Base-by-base conservation (phyloP, 768 basidiomycete genomes). In the Tephrocybe sp. region DNA sequence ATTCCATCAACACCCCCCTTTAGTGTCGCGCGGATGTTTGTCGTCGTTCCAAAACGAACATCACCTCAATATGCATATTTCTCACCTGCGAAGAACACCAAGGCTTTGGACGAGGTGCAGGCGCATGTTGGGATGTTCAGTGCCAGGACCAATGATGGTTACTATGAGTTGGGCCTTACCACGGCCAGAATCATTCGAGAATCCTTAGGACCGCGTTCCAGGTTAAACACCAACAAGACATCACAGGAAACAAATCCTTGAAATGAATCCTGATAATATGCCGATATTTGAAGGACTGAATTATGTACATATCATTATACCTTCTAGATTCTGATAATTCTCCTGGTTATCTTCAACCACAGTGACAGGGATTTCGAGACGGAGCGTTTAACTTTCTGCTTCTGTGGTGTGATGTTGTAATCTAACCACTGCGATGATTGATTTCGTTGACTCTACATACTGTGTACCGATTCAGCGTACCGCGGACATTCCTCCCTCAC, bases 91-190 rank as follows among this genome's bases (percentile, higher is more conserved):
- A 73, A 71, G 25, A 97, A 96, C 57, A 77, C 71, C 3, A 63
- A 86, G 21, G 87, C 86, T 0, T 52, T 74, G 19, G 87, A 93
- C 60, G 93, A 96, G 65, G 68, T 95, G 8, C 75, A 86, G 51
- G 93, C 91, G 5, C 94, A 98, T 62, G 89, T 82, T 28, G 85
- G 85, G 27, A 96, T 98, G 88, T 98, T 97, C 68, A 76, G 78
- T 50, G 78, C 82, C 5, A 77, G 73, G 55, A 83, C 82, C 19
- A 96, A 97, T 60, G 92, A 95, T 57, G 92, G 92, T 16, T 97
- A 92, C 67, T 95, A 95, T 61, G 83, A 84, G 57, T 73, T 97
- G 6, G 94, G 92, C 1, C 69, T 95, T 30, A 70, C 77, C 37
- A 79, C 82, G 1, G 84, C 82, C 15, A 74, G 79, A 42, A 57